phyloP scores from a whole-genome alignment of 352 stramenopile species.

The Elongisporangium undulatum region DNA sequence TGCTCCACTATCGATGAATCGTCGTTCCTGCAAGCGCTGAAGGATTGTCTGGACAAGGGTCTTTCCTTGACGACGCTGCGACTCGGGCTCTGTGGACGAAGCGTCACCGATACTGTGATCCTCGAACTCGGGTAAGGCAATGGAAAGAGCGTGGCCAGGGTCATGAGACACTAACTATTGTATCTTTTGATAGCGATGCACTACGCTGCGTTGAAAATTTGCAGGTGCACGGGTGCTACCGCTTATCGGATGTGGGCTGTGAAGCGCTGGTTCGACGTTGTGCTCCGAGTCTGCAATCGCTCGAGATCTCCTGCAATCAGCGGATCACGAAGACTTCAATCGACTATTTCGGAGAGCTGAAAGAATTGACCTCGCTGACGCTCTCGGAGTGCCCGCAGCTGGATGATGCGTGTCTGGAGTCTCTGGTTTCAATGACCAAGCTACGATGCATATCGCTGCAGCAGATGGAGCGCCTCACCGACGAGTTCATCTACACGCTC shows the following conservation, averaged over 20 bases:
- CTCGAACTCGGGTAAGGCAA: conserved; percentile 43
- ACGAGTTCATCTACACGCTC: conserved; percentile 50
- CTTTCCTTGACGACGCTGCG: conserved; percentile 49
- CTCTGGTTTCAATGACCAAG: conserved; percentile 56
- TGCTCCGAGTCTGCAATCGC: conserved; percentile 60
- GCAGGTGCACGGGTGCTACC: conserved; percentile 71
- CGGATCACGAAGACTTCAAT: conserved; percentile 74
- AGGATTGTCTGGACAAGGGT: conserved; percentile 36
- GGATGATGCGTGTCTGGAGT: conserved; percentile 46
- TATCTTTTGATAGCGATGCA: conserved; percentile 24
- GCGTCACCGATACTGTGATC: conserved; percentile 71
- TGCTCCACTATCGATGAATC: conserved; percentile 78
- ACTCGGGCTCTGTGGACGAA: conserved; percentile 71
- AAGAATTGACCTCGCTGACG: conserved; percentile 57
- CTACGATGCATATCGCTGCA: conserved; percentile 66
- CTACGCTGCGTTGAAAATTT: conserved; percentile 63
- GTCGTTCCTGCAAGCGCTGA: conserved; percentile 47
- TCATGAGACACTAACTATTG: conserved; percentile 1
- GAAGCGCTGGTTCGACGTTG: conserved; percentile 63
- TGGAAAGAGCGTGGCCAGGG: background rate
- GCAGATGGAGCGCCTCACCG: conserved; percentile 71
- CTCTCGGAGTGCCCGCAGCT: conserved; percentile 80
- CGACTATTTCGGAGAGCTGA: conserved; percentile 63
- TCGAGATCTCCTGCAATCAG: conserved; percentile 82
- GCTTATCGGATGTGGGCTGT: conserved; percentile 61